Conservation (phyloP, 2,329 filamentous ascomycete genomes). For the Stemphylium vesicarium region DNA sequence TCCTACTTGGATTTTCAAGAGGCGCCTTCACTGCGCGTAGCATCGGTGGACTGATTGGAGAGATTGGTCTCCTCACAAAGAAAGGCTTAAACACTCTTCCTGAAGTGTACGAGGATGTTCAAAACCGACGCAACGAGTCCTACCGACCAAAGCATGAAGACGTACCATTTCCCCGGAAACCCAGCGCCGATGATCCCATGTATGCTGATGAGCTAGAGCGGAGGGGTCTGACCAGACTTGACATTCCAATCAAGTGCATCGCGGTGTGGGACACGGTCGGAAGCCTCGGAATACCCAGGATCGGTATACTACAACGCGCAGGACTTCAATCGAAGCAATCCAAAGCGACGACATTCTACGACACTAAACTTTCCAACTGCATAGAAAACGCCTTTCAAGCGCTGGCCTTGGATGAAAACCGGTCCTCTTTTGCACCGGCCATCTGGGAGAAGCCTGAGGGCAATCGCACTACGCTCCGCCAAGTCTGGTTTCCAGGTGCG, state of each 20-base stretch:
- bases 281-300: constrained; percentile 54
- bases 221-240: constrained; percentile 41
- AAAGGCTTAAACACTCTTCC: constrained; percentile 54
- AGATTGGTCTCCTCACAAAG: constrained; percentile 57
- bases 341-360: constrained; percentile 54
- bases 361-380: constrained; percentile 52
- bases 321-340: constrained; percentile 46
- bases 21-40: constrained; percentile 55
- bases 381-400: constrained; percentile 64
- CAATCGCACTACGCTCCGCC: constrained; percentile 55
- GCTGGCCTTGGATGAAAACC: constrained; percentile 61
- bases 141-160: constrained; percentile 56
- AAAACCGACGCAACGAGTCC: constrained; percentile 51
- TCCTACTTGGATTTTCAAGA: constrained; percentile 56
- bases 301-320: constrained; percentile 48
- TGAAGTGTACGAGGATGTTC: constrained; percentile 56
- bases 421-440: constrained; percentile 59
- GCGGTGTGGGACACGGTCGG: constrained; percentile 60
- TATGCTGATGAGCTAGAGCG: constrained; percentile 53
- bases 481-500: constrained; percentile 63
- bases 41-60: constrained; percentile 52
- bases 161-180: constrained; percentile 56
- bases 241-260: constrained; percentile 52
- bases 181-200: constrained; percentile 50
- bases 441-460: constrained; percentile 58